phyloP scores from a whole-genome alignment of 1,139 yeast genomes.

The Starmera stellimalicola region DNA sequence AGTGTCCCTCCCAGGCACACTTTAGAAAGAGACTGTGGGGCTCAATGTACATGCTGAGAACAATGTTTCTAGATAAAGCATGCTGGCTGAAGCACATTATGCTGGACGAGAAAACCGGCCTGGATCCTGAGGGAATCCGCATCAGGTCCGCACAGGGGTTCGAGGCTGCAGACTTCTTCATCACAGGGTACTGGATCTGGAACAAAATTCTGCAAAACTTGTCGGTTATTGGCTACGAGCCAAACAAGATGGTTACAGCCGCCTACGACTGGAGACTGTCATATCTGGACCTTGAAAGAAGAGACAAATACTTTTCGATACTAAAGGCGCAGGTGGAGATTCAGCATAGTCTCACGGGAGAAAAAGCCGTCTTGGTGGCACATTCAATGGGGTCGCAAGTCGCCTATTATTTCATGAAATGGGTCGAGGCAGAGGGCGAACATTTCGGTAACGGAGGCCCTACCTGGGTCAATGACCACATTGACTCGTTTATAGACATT shows the following conservation, averaged over 20 bases:
- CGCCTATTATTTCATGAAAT: conserved; percentile 77
- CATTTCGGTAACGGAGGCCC: conserved; percentile 82
- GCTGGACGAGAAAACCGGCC: conserved; percentile 84
- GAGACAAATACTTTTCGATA: conserved; percentile 79
- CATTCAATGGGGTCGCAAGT: conserved; percentile 98
- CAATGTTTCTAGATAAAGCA: conserved; percentile 83
- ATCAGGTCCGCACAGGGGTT: conserved; percentile 92
- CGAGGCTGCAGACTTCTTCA: conserved; percentile 93
- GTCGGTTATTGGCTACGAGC: conserved; percentile 90
- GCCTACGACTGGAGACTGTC: conserved; percentile 95
- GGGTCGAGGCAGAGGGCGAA: conserved; percentile 88
- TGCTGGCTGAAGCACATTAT: conserved; percentile 92
- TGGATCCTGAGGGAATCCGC: conserved; percentile 78
- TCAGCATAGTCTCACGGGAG: conserved; percentile 39
- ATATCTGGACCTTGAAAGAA: conserved; percentile 73
- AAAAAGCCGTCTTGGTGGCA: conserved; percentile 72
- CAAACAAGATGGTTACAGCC: conserved; percentile 83
- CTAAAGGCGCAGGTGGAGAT: conserved; percentile 67
- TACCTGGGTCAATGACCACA: conserved; percentile 75
- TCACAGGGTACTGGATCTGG: conserved; percentile 99
- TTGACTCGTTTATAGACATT: conserved; percentile 75
- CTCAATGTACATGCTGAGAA: conserved; percentile 84
- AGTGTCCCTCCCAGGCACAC: conserved; percentile 77
- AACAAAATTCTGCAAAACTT: conserved; percentile 85
- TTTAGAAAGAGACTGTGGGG: conserved; percentile 95